Evolutionary conservation across 2,329 filamentous ascomycete genomes (phyloP).

Genomic region (Tolypocladium inflatum): DNA sequence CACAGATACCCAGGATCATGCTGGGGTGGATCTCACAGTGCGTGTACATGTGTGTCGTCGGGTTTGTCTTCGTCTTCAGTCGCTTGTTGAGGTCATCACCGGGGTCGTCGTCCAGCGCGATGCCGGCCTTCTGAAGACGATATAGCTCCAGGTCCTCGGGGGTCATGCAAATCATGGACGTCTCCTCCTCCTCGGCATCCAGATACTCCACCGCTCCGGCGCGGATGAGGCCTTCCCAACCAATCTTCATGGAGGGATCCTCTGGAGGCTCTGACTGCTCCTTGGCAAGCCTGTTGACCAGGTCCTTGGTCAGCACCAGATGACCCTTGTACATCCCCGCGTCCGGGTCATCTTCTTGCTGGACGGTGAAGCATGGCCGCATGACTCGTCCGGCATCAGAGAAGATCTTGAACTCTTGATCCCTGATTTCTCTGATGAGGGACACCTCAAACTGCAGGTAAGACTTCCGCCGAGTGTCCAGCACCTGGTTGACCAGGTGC

Average conservation of each 20-base stretch:
- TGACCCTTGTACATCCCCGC: constrained; percentile 50
- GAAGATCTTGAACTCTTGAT: constrained; percentile 97
- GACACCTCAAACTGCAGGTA: constrained; percentile 89
- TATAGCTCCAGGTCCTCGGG: constrained; percentile 85
- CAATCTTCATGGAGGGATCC: constrained; percentile 56
- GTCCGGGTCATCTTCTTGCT: constrained; percentile 72
- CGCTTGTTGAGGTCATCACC: constrained; percentile 68
- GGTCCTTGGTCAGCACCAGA: constrained; percentile 75
- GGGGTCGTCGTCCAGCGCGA: constrained; percentile 50
- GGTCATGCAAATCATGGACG: constrained; percentile 98
- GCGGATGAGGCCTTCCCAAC: constrained; percentile 80
- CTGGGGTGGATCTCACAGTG: constrained; percentile 99
- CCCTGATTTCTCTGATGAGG: constrained; percentile 89
- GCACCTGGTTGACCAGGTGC: constrained; percentile 70
- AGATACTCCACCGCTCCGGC: constrained; percentile 89
- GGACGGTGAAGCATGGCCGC: constrained; percentile 85
- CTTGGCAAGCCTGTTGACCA: constrained; percentile 64
- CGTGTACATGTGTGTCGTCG: constrained; percentile 84
- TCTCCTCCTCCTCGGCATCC: constrained; percentile 97
- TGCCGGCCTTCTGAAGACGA: constrained; percentile 58
- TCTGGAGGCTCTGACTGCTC: constrained; percentile 58
- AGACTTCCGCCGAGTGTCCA: constrained; percentile 68
- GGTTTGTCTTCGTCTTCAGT: constrained; percentile 80
- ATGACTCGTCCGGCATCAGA: constrained; percentile 94
- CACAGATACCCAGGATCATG: constrained; percentile 97